Evolutionary conservation across 768 basidiomycete species (phyloP).

Genomic region (Butyriboletus loyo): DNA sequence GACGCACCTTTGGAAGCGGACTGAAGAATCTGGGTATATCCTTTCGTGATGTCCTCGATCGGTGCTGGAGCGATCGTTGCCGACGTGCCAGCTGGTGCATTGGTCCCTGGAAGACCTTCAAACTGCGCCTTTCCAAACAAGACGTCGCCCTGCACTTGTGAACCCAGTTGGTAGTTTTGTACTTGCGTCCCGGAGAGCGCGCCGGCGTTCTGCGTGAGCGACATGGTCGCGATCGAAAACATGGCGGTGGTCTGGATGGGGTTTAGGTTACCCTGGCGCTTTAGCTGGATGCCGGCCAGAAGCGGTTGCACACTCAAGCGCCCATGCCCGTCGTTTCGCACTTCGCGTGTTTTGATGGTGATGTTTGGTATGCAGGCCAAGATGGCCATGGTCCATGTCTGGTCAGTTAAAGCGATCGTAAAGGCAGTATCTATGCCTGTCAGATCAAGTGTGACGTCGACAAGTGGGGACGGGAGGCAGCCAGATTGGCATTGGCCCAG

Average conservation of each 20-base stretch:
- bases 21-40: constrained; percentile 19
- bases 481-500: constrained; percentile 22
- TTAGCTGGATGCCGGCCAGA: constrained; percentile 5
- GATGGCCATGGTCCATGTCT: constrained; percentile 22
- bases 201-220: constrained; percentile 4
- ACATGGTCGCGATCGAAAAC: constrained; percentile 19
- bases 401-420: constrained; percentile 9
- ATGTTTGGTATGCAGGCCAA: constrained; percentile 22
- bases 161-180: constrained; percentile 4
- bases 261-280: constrained; percentile 24
- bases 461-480: neutral
- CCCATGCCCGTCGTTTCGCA: constrained; percentile 20
- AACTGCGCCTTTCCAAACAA: constrained; percentile 21
- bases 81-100: neutral
- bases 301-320: constrained; percentile 18
- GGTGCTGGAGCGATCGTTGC: constrained; percentile 7
- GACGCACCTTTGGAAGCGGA: constrained; percentile 21
- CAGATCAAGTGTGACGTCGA: constrained; percentile 13
- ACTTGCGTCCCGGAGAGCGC: neutral
- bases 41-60: constrained; percentile 13
- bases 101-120: constrained; percentile 1
- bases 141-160: constrained; percentile 16
- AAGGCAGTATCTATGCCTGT: constrained; percentile 9
- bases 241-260: constrained; percentile 22
- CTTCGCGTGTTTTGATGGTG: constrained; percentile 27